phyloP scores from a whole-genome alignment of 106 monocot species.

The Gastrodia elata region DNA sequence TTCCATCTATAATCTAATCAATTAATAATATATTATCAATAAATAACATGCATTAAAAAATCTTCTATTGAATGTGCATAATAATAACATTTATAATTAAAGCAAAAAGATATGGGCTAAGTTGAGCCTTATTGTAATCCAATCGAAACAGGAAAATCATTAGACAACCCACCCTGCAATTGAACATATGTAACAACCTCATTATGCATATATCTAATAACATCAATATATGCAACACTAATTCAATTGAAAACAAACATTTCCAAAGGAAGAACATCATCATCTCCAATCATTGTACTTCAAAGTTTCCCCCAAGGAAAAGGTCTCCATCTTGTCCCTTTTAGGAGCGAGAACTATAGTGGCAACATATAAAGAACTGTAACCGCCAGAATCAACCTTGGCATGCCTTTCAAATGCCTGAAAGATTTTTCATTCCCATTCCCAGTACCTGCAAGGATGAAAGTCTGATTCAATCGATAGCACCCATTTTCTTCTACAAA shows the following conservation, averaged over 20 bases:
- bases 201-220: too few species aligned
- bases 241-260: slow-evolving; percentile 92
- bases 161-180: too few species aligned
- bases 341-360: slow-evolving; percentile 55
- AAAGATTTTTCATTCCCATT: slow-evolving; percentile 97
- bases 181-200: too few species aligned
- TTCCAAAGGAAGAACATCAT: slow-evolving; percentile 62
- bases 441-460: slow-evolving; percentile 53
- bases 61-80: too few species aligned
- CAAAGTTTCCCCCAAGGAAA: slow-evolving; percentile 86
- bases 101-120: too few species aligned
- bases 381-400: slow-evolving; percentile 81
- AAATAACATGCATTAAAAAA: too few species aligned
- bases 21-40: too few species aligned
- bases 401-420: slow-evolving; percentile 85
- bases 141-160: too few species aligned
- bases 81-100: too few species aligned
- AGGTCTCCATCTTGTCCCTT: slow-evolving; percentile 99
- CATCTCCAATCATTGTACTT: slow-evolving; percentile 79
- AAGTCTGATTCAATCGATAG: not conserved
- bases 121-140: too few species aligned
- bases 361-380: slow-evolving; percentile 78
- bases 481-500: not conserved
- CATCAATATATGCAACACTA: too few species aligned
- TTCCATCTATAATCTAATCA: too few species aligned